Percentiles rank a stretch among this genome's conserved stretches.
Evolutionary conservation across 2,329 filamentous ascomycete genomes (phyloP).

Genomic region (Diplodia corticola): DNA sequence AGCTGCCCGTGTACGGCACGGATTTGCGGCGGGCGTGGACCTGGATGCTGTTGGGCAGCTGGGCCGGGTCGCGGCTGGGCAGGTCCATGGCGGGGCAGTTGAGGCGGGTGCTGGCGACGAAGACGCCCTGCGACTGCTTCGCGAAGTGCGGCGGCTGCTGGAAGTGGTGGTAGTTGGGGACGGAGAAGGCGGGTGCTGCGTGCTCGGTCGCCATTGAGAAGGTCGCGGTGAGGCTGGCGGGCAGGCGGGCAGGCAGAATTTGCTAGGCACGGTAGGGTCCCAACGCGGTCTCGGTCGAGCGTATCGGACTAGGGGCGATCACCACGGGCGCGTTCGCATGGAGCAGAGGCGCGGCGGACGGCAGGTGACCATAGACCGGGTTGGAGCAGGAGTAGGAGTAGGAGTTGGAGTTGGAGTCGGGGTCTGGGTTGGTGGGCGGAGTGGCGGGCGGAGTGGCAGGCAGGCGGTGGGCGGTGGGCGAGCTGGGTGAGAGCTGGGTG

Average conservation of each 20-base stretch:
- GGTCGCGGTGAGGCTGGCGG: too few species aligned
- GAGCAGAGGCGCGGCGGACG: too few species aligned
- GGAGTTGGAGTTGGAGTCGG: neutral
- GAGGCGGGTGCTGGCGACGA: constrained; percentile 14
- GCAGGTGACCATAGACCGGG: neutral
- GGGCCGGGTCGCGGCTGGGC: neutral
- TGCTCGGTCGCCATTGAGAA: constrained; percentile 9
- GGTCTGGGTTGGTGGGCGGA: neutral
- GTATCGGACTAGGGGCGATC: constrained; percentile 8
- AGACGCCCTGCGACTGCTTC: constrained; percentile 6
- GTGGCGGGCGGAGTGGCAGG: too few species aligned
- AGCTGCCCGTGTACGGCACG: constrained; percentile 7
- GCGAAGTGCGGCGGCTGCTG: neutral
- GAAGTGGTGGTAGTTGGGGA: constrained; percentile 10
- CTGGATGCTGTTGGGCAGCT: constrained; percentile 4
- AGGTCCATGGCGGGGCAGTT: constrained; percentile 18
- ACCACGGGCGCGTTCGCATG: constrained; percentile 5
- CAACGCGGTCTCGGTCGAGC: neutral
- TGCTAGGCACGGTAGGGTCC: constrained; percentile 9
- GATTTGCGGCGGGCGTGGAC: constrained; percentile 8
- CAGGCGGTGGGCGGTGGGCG: too few species aligned
- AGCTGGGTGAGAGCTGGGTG: neutral
- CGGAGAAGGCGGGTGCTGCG: neutral
- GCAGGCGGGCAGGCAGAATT: neutral
- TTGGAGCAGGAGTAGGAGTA: neutral